Evolutionary conservation across 2,329 filamentous ascomycete species (phyloP).

Genomic region (Trichoderma breve): DNA sequence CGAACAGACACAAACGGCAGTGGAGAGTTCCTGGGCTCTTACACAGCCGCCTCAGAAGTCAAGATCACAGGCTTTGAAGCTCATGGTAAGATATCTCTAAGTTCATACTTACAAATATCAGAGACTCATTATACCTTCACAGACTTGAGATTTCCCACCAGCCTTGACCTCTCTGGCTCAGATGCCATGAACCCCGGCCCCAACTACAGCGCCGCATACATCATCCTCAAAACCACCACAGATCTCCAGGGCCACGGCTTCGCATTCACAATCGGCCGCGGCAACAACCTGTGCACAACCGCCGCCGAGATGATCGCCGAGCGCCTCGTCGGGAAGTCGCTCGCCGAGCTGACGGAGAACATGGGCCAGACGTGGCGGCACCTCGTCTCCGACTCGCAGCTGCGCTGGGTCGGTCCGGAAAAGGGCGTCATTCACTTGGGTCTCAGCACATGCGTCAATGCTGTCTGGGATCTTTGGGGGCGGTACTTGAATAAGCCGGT

Average conservation of each 20-base stretch:
- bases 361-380: conserved; percentile 90
- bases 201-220: conserved; percentile 93
- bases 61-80: conserved; percentile 71
- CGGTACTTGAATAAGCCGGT: conserved; percentile 81
- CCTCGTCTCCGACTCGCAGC: conserved; percentile 82
- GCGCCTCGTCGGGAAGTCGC: conserved; percentile 70
- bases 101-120: neutral
- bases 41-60: conserved; percentile 44
- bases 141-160: conserved; percentile 83
- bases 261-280: conserved; percentile 82
- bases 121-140: conserved; percentile 35
- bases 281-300: conserved; percentile 87
- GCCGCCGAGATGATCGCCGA: conserved; percentile 75
- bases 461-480: conserved; percentile 93
- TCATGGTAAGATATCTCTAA: conserved; percentile 53
- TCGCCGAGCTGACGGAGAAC: conserved; percentile 72
- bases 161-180: conserved; percentile 91
- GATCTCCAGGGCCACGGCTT: conserved; percentile 72
- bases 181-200: conserved; percentile 96
- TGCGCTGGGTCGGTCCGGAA: conserved; percentile 91
- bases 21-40: neutral
- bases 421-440: conserved; percentile 94
- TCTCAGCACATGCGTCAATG: conserved; percentile 86
- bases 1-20: neutral
- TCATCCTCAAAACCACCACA: conserved; percentile 80